These are phyloP conservation scores for Beta corolliflora DNA, from an alignment of 179 eudicot genomes.

Conservation along the genomic window DNA sequence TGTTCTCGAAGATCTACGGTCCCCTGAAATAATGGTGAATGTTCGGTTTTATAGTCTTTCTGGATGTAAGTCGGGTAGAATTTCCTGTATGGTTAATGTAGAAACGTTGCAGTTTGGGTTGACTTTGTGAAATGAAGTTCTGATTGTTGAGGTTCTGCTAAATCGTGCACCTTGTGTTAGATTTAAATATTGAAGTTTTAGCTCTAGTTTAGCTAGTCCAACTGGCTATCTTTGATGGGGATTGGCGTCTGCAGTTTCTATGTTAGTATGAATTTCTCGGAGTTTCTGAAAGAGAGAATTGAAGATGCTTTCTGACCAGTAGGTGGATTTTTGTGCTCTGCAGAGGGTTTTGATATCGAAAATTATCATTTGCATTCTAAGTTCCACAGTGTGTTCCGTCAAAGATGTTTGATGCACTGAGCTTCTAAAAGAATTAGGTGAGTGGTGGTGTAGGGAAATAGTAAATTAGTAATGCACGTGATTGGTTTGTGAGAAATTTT, in stretches of 20 bases:
- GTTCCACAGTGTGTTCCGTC: neutral
- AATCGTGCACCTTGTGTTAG: neutral
- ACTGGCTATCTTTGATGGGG: neutral
- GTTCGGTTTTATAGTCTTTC: neutral
- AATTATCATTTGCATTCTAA: neutral
- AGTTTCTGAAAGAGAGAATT: neutral
- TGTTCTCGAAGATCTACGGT: neutral
- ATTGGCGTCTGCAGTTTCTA: neutral
- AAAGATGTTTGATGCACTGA: constrained; percentile 6
- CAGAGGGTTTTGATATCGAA: neutral
- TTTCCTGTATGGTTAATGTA: neutral
- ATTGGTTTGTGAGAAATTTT: neutral
- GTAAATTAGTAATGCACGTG: neutral
- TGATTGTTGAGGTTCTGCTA: neutral
- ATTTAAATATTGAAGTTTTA: neutral
- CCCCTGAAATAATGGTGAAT: neutral
- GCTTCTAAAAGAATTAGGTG: neutral
- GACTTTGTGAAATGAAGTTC: neutral
- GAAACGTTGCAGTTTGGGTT: neutral
- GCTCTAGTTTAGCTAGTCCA: neutral
- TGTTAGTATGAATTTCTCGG: constrained; percentile 12
- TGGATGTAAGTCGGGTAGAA: neutral
- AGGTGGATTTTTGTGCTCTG: neutral
- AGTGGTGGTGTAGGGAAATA: neutral
- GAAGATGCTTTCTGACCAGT: neutral